Percentiles rank a stretch among this genome's conserved stretches.
Conservation (phyloP, 2,329 filamentous ascomycete species). For the Fusarium nanum region DNA sequence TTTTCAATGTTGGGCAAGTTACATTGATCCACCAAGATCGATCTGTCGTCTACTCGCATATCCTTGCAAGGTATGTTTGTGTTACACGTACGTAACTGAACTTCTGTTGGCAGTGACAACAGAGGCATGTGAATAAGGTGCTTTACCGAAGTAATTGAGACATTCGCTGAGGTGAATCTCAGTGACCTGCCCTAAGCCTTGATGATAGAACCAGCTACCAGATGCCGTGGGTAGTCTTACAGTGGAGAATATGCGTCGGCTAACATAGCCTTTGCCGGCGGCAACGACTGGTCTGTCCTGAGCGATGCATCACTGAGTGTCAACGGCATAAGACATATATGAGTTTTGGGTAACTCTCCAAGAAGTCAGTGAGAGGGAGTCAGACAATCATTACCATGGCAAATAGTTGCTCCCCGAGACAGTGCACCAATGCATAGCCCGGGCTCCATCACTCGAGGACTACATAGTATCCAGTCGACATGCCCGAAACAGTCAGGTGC, state of each 20-base stretch:
- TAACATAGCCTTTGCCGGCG: conserved; percentile 33
- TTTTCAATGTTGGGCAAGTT: conserved; percentile 27
- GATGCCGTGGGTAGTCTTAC: conserved; percentile 13
- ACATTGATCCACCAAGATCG: conserved; percentile 42
- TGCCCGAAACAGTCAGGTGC: not conserved
- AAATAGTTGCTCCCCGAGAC: conserved; percentile 5
- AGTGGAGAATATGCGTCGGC: conserved; percentile 36
- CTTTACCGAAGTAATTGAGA: not conserved
- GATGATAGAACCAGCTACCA: not conserved
- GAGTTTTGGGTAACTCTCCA: conserved; percentile 18
- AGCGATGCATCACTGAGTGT: not conserved
- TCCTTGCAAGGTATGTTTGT: conserved; percentile 36
- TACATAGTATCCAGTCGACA: not conserved
- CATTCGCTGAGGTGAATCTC: not conserved
- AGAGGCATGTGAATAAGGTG: conserved; percentile 20
- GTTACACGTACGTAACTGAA: conserved; percentile 40
- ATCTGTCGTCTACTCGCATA: conserved; percentile 37
- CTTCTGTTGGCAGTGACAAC: conserved; percentile 28
- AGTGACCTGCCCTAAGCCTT: not conserved
- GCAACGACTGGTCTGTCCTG: conserved; percentile 23
- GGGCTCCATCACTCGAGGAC: not conserved
- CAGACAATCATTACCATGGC: not conserved
- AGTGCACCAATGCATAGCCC: conserved; percentile 3
- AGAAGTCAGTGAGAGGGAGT: conserved; percentile 10
- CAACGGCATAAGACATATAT: not conserved